Conservation (phyloP, 2,329 filamentous ascomycete species). For the Fusarium chlamydosporum region DNA sequence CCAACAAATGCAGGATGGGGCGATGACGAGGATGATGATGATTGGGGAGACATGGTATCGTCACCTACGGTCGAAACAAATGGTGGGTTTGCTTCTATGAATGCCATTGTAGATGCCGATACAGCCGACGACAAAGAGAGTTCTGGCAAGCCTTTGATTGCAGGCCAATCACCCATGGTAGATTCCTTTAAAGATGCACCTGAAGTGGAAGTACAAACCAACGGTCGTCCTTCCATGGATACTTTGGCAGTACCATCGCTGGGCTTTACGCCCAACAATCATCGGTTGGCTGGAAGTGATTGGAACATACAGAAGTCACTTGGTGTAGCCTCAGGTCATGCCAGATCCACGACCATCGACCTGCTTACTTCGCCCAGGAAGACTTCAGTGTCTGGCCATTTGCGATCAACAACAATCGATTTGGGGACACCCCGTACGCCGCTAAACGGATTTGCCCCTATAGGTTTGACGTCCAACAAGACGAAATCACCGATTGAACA, state of each 20-base stretch:
- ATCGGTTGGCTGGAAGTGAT: neutral
- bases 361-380: conserved; percentile 23
- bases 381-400: conserved; percentile 26
- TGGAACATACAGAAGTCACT: conserved; percentile 9
- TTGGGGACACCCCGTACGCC: conserved; percentile 30
- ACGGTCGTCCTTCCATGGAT: conserved; percentile 32
- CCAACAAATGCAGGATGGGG: conserved; percentile 37
- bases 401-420: conserved; percentile 39
- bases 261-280: conserved; percentile 12
- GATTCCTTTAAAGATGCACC: conserved; percentile 12
- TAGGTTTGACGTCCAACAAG: conserved; percentile 29
- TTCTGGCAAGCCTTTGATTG: conserved; percentile 23
- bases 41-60: conserved; percentile 73
- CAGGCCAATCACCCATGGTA: conserved; percentile 20
- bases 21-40: conserved; percentile 63
- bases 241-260: conserved; percentile 10
- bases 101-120: conserved; percentile 25
- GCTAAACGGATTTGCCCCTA: conserved; percentile 24
- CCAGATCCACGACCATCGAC: conserved; percentile 41
- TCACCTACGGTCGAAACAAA: conserved; percentile 49
- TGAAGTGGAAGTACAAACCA: neutral
- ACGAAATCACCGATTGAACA: conserved; percentile 22
- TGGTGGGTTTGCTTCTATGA: conserved; percentile 39
- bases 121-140: conserved; percentile 8
- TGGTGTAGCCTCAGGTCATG: conserved; percentile 25